These are phyloP conservation scores for Colletotrichum filicis DNA, from an alignment of 2,329 filamentous ascomycete genomes.

Conservation along the genomic window DNA sequence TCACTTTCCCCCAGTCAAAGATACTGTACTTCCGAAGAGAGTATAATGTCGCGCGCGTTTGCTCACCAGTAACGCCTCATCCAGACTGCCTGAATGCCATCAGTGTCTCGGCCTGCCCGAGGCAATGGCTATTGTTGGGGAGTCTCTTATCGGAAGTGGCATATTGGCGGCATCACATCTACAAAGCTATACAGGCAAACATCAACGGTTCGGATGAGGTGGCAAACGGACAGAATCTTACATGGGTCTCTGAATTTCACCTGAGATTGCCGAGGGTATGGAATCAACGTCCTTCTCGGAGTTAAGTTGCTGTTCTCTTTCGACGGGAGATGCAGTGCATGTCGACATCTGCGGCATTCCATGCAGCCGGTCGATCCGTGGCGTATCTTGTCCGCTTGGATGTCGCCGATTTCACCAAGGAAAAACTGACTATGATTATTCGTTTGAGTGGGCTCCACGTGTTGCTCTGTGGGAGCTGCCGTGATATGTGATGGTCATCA, in stretches of 20 bases:
- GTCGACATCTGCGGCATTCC: background rate
- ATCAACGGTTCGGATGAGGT: background rate
- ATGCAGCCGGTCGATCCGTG: background rate
- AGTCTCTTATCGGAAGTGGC: background rate
- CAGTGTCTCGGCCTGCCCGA: background rate
- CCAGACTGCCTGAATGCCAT: background rate
- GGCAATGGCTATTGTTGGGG: background rate
- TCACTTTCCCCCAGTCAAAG: background rate
- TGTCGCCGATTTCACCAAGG: background rate
- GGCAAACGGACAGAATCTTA: no score
- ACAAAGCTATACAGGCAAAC: background rate
- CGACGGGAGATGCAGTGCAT: background rate
- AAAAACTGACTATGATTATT: background rate
- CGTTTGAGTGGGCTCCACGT: background rate
- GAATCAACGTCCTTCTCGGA: background rate
- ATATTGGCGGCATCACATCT: background rate
- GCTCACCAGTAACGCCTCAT: background rate
- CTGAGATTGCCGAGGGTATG: background rate
- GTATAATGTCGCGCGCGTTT: background rate
- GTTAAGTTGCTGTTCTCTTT: background rate
- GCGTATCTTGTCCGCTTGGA: background rate
- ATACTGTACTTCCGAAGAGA: background rate
- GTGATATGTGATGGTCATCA: background rate
- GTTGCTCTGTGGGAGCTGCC: background rate
- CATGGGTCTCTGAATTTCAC: no score